These are phyloP conservation scores for Pittosporum tobira DNA, from an alignment of 129 eudicot species.

Conservation along the genomic window DNA sequence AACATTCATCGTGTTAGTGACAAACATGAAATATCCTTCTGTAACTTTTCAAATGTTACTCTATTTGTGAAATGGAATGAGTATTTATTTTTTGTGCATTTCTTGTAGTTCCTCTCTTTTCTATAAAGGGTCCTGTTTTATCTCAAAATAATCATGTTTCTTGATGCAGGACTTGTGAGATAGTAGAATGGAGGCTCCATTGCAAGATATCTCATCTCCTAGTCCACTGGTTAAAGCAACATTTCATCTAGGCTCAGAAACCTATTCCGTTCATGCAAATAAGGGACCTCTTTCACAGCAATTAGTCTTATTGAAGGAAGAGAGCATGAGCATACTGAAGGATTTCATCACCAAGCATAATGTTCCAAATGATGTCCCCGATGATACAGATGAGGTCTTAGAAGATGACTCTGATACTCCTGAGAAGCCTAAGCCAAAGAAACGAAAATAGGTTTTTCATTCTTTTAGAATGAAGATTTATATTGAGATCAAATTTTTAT, in stretches of 20 bases:
- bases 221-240: slow-evolving; percentile 47
- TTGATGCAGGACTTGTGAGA: slow-evolving; percentile 1
- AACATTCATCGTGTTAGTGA: no score
- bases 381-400: slow-evolving; percentile 49
- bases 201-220: slow-evolving; percentile 10
- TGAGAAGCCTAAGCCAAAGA: slow-evolving; percentile 51
- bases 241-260: slow-evolving; percentile 73
- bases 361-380: slow-evolving; percentile 82
- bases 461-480: neutral
- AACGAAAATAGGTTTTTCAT: slow-evolving; percentile 21
- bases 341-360: slow-evolving; percentile 71
- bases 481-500: no score
- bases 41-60: no score
- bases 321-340: slow-evolving; percentile 76
- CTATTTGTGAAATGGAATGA: neutral
- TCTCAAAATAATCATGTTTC: neutral
- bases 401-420: slow-evolving; percentile 50
- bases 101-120: neutral
- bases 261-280: slow-evolving; percentile 29
- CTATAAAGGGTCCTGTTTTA: no score
- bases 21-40: no score
- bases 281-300: slow-evolving; percentile 64
- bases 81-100: neutral
- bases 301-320: slow-evolving; percentile 49
- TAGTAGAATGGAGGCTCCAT: slow-evolving; percentile 37